Base-by-base conservation (phyloP, 2,329 filamentous ascomycete species). In the Nemania serpens region DNA sequence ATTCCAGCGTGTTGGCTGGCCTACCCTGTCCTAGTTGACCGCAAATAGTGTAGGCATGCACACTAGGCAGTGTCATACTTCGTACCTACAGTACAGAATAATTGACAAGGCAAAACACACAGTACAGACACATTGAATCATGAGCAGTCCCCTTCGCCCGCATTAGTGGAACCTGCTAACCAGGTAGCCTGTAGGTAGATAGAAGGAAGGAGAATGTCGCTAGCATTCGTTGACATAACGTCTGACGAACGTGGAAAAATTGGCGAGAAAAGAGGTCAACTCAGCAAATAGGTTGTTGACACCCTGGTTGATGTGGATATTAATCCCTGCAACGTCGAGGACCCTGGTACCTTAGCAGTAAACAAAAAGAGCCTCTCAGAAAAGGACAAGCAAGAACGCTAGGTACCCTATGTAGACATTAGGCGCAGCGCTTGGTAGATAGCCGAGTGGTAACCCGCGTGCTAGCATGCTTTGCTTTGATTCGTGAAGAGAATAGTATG, bases 1-100 rank as follows among this genome's bases (percentile, higher is more conserved):
- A 65, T 55, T 63, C 55, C 54, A 65, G 61, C 58, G 58, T 59
- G 57, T 20, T 61, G 39, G 52, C 55, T 51, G 51, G 33, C 55
- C 20, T 42, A 55, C 61, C 60, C 58, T 65, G 63, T 59, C 60
- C 55, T 50, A 52, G 50, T 12, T 37, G 22, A 43, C 53, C 11
- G 33, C 49, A 43, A 54, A 54, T 61, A 37, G 58, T 57, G 48
- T 48, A 54, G n/a, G n/a, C n/a, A n/a, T n/a, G n/a, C n/a, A n/a
- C n/a, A 29, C 25, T 7, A 4, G 7, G 25, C 25, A 29, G 25
- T 29, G 25, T 29, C 25, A 29, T 29, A 29, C 25, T 29, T 29
- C 25, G 7, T 29, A 29, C 25, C 7, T 29, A 29, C 25, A 29
- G 25, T 29, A 7, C 25, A 29, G 25, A 29, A 61, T 53, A 50